A percentile compares a stretch with the other conserved stretches of the same genome.
These are phyloP conservation scores for Pyrus pyrifolia DNA, from an alignment of 306 rosid species.

Conservation along the genomic window DNA sequence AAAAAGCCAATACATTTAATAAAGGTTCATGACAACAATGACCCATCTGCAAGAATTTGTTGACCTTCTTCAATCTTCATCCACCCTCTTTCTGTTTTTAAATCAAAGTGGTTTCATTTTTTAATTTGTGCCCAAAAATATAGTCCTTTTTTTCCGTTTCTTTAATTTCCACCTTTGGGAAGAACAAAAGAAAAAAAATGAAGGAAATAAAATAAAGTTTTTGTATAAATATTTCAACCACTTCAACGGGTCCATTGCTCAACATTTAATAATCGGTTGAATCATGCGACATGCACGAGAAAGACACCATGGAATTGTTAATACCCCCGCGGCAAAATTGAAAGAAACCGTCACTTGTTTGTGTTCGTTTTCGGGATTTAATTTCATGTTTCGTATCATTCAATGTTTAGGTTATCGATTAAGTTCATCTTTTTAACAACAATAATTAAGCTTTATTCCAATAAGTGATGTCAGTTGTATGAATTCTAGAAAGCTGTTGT, in stretches of 20 bases:
- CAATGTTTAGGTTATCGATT: background rate
- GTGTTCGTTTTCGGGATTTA: too few species aligned
- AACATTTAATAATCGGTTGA: constrained; percentile 2
- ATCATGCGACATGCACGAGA: background rate
- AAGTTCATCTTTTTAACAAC: too few species aligned
- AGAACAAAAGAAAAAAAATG: background rate
- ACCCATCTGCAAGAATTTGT: background rate
- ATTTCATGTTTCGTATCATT: too few species aligned
- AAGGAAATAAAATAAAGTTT: background rate
- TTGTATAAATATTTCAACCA: constrained; percentile 2
- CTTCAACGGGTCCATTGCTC: background rate
- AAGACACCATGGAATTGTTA: background rate
- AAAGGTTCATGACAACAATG: background rate
- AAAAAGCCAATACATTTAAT: too few species aligned
- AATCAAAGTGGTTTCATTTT: background rate
- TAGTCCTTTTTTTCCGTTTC: background rate
- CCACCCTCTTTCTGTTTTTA: background rate
- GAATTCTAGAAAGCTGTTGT: too few species aligned
- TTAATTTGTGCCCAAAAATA: background rate
- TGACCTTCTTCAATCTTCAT: constrained; percentile 3
- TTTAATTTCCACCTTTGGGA: background rate
- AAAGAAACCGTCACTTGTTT: too few species aligned
- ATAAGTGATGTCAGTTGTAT: too few species aligned
- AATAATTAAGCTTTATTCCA: too few species aligned
- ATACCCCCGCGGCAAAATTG: background rate